Percentiles rank a stretch among this genome's conserved stretches.
Evolutionary conservation across 371 early-diverging fungal species (phyloP).

Genomic region (Apophysomyces variabilis): DNA sequence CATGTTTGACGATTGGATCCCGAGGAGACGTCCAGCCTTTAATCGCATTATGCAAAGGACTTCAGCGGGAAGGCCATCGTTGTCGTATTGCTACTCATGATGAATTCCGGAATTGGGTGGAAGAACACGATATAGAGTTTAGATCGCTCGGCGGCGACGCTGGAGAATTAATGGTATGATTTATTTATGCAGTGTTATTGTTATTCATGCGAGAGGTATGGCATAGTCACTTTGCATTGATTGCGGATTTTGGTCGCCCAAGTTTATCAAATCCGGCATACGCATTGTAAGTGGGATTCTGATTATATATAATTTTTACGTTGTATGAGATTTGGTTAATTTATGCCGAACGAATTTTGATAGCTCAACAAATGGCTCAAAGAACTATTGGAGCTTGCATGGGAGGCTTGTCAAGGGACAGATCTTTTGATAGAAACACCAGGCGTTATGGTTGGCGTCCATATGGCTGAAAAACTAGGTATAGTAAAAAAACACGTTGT

Average conservation of each 20-base stretch:
- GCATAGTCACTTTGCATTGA: conserved; percentile 74
- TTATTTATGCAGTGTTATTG: no score
- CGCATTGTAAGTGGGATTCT: conserved; percentile 35
- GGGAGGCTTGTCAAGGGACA: conserved; percentile 76
- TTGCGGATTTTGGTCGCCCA: conserved; percentile 75
- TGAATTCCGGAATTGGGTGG: conserved; percentile 79
- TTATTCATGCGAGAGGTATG: no score
- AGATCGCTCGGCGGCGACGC: conserved; percentile 75
- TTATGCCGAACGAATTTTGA: background rate
- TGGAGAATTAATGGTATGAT: conserved; percentile 62
- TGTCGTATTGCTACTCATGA: conserved; percentile 80
- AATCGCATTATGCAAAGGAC: conserved; percentile 79
- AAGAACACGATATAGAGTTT: conserved; percentile 78
- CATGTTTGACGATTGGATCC: conserved; percentile 84
- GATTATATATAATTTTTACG: background rate
- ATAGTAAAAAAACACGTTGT: background rate
- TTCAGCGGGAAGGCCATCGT: conserved; percentile 74
- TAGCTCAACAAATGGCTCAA: conserved; percentile 81
- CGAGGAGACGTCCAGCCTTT: conserved; percentile 90
- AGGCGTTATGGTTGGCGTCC: conserved; percentile 79
- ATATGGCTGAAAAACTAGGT: conserved; percentile 77
- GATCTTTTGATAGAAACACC: conserved; percentile 81
- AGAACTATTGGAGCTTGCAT: conserved; percentile 68
- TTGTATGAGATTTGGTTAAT: background rate
- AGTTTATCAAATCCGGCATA: conserved; percentile 70